Percentiles rank a stretch among this genome's conserved stretches.
Evolutionary conservation across 768 basidiomycete species (phyloP).

Genomic region (Suillus lakei): DNA sequence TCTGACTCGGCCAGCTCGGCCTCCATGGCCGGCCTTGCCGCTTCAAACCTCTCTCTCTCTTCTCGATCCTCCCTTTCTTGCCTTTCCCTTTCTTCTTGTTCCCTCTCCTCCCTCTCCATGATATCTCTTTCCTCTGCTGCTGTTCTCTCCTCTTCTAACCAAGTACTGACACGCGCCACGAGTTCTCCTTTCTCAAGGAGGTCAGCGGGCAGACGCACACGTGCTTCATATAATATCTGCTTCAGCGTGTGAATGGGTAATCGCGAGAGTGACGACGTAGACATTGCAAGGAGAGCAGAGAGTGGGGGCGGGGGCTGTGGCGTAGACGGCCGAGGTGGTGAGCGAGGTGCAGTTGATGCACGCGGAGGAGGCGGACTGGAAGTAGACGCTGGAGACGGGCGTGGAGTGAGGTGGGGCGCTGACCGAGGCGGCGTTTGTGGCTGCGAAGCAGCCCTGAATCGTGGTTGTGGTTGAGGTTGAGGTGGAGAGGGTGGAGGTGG

Average conservation of each 20-base stretch:
- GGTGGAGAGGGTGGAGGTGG: constrained; percentile 5
- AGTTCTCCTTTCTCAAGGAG: constrained; percentile 88
- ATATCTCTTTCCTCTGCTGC: constrained; percentile 42
- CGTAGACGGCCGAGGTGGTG: constrained; percentile 36
- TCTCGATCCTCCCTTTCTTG: constrained; percentile 12
- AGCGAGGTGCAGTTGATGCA: constrained; percentile 17
- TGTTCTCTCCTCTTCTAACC: constrained; percentile 71
- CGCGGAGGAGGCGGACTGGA: constrained; percentile 22
- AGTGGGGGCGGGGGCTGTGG: constrained; percentile 48
- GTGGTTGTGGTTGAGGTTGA: constrained; percentile 16
- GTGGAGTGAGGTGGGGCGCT: constrained; percentile 7
- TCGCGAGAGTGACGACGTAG: constrained; percentile 54
- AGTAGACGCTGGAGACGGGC: constrained; percentile 7
- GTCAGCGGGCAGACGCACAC: constrained; percentile 55
- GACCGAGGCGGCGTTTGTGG: background rate
- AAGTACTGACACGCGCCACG: constrained; percentile 66
- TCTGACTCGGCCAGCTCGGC: constrained; percentile 5
- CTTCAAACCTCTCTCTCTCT: constrained; percentile 17
- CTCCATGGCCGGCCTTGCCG: constrained; percentile 2
- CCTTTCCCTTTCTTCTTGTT: constrained; percentile 20
- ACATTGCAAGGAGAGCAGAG: constrained; percentile 72
- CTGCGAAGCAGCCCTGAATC: constrained; percentile 22
- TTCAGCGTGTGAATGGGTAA: constrained; percentile 80
- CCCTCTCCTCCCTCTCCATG: constrained; percentile 27
- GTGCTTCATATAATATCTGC: constrained; percentile 78